Conservation (phyloP, 306 rosid genomes). For the Pterocarpus macrocarpus region DNA sequence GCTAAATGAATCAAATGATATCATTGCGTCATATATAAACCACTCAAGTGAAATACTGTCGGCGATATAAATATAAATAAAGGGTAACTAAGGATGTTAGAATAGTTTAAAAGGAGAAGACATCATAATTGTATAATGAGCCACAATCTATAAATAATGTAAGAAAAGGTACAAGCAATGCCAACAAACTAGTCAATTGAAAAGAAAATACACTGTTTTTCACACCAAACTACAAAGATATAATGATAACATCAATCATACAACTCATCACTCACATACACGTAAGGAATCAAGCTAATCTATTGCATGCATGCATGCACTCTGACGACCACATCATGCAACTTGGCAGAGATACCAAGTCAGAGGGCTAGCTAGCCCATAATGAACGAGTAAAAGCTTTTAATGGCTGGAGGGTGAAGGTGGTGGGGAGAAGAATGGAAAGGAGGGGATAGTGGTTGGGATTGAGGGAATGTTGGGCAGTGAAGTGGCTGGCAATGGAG, state of each 20-base stretch:
- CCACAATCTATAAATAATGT: conserved; percentile 27
- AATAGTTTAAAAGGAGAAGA: conserved; percentile 13
- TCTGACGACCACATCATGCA: background rate
- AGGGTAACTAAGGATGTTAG: background rate
- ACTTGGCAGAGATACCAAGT: background rate
- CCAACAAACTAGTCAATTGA: conserved; percentile 1
- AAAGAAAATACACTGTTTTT: conserved; percentile 20
- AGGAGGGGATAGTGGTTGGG: conserved; percentile 44
- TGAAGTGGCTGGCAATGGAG: conserved; percentile 31
- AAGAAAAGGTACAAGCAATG: conserved; percentile 15
- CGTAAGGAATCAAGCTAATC: conserved; percentile 3
- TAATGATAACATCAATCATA: background rate
- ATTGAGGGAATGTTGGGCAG: conserved; percentile 35
- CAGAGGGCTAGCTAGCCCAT: too few relatives aligned
- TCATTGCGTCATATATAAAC: too few relatives aligned
- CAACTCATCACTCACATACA: background rate
- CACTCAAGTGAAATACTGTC: too few relatives aligned
- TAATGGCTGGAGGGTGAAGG: conserved; percentile 45
- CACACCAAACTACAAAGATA: conserved; percentile 28
- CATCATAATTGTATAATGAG: background rate
- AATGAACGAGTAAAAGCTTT: background rate
- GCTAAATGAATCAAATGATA: too few relatives aligned
- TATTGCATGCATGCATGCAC: background rate
- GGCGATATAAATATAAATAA: background rate
- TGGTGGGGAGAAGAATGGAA: conserved; percentile 53